These are phyloP conservation scores for Scutellaria baicalensis DNA, from an alignment of 257 asterid genomes.

Conservation along the genomic window DNA sequence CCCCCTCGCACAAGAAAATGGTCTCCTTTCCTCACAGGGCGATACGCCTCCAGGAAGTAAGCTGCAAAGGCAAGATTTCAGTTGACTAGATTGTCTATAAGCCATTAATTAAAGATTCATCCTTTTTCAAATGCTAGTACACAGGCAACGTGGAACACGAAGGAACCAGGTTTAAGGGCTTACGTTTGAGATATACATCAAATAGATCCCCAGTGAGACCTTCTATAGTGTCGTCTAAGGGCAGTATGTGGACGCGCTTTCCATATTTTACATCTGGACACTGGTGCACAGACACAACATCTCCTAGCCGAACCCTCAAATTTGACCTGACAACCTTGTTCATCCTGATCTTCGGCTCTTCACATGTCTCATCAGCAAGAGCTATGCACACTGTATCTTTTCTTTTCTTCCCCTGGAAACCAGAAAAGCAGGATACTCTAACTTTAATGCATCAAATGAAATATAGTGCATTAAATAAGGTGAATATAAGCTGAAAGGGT, in stretches of 20 bases:
- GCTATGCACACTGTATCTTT: constrained; percentile 48
- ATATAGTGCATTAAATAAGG: not conserved
- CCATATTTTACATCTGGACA: constrained; percentile 92
- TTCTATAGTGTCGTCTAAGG: constrained; percentile 81
- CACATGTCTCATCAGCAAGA: constrained; percentile 60
- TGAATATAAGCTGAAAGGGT: not conserved
- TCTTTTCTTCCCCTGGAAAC: constrained; percentile 42
- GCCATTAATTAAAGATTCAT: not conserved
- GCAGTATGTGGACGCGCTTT: constrained; percentile 77
- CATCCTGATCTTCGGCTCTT: constrained; percentile 67
- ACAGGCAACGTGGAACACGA: not conserved
- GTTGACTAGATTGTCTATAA: not conserved
- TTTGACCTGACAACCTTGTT: constrained; percentile 62
- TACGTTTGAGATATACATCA: constrained; percentile 72
- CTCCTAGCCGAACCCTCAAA: constrained; percentile 58
- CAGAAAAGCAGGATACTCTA: constrained; percentile 2
- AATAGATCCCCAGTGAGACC: constrained; percentile 85
- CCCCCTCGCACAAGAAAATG: constrained; percentile 60
- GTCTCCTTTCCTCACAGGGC: constrained; percentile 58
- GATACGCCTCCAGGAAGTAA: constrained; percentile 44
- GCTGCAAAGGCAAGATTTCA: constrained; percentile 25
- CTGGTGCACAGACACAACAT: constrained; percentile 83
- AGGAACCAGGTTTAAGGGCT: constrained; percentile 11
- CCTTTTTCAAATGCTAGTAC: not conserved
- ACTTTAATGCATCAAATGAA: not conserved